Conservation (phyloP, 306 rosid species). For the Amphicarpaea edgeworthii region DNA sequence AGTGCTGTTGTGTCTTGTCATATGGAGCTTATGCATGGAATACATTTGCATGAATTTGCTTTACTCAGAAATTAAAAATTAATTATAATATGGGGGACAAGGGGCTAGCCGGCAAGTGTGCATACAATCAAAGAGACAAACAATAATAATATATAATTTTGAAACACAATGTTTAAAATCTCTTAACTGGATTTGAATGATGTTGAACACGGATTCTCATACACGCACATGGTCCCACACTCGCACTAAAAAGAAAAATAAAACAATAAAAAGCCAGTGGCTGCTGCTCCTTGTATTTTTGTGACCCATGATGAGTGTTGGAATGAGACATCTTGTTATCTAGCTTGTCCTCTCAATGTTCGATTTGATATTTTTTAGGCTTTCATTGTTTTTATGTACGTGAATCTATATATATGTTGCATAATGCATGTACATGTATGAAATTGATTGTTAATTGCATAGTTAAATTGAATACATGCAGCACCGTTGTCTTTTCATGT, state of each 20-base stretch:
- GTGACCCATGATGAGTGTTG: constrained; percentile 19
- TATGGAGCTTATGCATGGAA: constrained; percentile 29
- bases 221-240: constrained; percentile 36
- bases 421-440: neutral
- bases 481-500: neutral
- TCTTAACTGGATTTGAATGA: constrained; percentile 24
- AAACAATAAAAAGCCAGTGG: neutral
- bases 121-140: constrained; percentile 2
- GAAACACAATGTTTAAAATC: constrained; percentile 5
- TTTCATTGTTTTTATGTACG: constrained; percentile 20
- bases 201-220: constrained; percentile 32
- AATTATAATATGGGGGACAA: neutral
- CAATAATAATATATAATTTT: neutral
- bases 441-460: neutral
- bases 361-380: constrained; percentile 13
- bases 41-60: constrained; percentile 5
- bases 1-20: constrained; percentile 30
- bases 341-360: constrained; percentile 18
- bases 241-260: neutral
- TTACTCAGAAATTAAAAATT: neutral
- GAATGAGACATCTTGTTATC: constrained; percentile 41
- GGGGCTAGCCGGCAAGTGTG: constrained; percentile 31
- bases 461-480: neutral
- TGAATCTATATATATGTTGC: constrained; percentile 18
- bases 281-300: constrained; percentile 13